These are phyloP conservation scores for Diaporthe vaccinii DNA, from an alignment of 2,329 filamentous ascomycete species.

Conservation along the genomic window DNA sequence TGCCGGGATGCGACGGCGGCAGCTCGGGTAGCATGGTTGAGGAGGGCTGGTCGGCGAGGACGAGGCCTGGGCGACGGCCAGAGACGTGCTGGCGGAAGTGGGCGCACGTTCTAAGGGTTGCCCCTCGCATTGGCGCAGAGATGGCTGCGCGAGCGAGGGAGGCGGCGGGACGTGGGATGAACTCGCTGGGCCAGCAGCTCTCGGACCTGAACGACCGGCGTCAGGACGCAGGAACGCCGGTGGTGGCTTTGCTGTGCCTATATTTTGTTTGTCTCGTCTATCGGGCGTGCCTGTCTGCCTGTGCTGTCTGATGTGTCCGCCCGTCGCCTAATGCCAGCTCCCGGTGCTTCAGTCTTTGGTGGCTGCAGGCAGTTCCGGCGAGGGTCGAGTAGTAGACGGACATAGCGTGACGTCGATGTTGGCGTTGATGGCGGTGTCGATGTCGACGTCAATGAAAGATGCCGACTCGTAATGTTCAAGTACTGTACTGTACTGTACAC, in stretches of 20 bases:
- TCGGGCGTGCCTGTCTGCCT: slow-evolving; percentile 1
- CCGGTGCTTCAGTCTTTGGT: background rate
- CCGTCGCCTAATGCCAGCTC: background rate
- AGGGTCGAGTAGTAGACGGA: background rate
- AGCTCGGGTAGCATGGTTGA: slow-evolving; percentile 17
- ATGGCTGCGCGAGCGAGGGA: slow-evolving; percentile 23
- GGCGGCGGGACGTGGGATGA: slow-evolving; percentile 24
- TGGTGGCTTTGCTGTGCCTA: slow-evolving; percentile 4
- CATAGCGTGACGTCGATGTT: background rate
- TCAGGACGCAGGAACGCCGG: slow-evolving; percentile 19
- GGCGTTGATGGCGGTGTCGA: background rate
- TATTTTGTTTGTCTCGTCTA: slow-evolving; percentile 5
- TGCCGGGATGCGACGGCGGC: slow-evolving; percentile 32
- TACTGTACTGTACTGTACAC: background rate
- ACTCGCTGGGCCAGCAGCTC: slow-evolving; percentile 13
- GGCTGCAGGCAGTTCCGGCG: background rate
- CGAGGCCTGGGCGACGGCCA: slow-evolving; percentile 4
- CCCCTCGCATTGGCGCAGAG: slow-evolving; percentile 35
- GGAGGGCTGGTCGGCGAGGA: slow-evolving; percentile 30
- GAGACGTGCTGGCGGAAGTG: slow-evolving; percentile 20
- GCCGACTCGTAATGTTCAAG: background rate
- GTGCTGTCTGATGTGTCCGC: background rate
- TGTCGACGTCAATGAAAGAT: background rate
- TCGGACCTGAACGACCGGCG: slow-evolving; percentile 19
- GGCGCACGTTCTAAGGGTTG: slow-evolving; percentile 19